These are phyloP conservation scores for Trichoderma virens DNA, from an alignment of 495 filamentous ascomycete species.

Conservation along the genomic window DNA sequence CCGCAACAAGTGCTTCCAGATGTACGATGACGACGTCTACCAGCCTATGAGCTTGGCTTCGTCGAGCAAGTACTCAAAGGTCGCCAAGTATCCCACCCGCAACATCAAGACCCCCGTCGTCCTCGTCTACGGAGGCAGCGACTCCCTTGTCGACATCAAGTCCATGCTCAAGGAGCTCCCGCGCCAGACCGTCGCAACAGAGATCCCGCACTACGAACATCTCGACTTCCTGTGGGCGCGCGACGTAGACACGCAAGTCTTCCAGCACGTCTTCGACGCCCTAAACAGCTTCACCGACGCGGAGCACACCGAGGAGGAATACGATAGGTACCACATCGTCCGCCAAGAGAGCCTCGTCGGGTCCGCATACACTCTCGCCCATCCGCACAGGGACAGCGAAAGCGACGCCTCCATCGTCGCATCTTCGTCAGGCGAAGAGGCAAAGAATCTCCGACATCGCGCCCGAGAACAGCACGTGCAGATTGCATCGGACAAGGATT, in stretches of 20 bases:
- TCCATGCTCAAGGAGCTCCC: constrained; percentile 88
- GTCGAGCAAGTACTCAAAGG: constrained; percentile 58
- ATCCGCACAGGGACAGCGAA: constrained; percentile 14
- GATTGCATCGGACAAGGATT: neutral
- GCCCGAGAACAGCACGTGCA: constrained; percentile 7
- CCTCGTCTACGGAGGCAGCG: constrained; percentile 84
- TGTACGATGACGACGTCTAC: constrained; percentile 93
- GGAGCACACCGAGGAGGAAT: constrained; percentile 45
- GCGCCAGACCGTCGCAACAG: constrained; percentile 69
- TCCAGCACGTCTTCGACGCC: constrained; percentile 82
- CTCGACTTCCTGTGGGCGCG: constrained; percentile 94
- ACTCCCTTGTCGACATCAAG: constrained; percentile 90
- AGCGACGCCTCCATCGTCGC: constrained; percentile 24
- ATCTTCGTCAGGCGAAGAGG: constrained; percentile 11
- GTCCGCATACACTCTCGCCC: constrained; percentile 10
- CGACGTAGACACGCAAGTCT: constrained; percentile 77
- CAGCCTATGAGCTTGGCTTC: constrained; percentile 33
- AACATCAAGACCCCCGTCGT: constrained; percentile 97
- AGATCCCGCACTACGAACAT: constrained; percentile 88
- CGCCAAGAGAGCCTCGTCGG: constrained; percentile 27
- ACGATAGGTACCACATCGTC: constrained; percentile 35
- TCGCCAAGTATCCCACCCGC: constrained; percentile 89
- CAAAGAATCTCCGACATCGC: constrained; percentile 12
- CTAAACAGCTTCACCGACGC: constrained; percentile 57
- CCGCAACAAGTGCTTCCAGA: constrained; percentile 87